Evolutionary conservation across 2,329 filamentous ascomycete species (phyloP), one percentile per base, ranked within the genome.

Genomic region (Apiospora aurea): DNA sequence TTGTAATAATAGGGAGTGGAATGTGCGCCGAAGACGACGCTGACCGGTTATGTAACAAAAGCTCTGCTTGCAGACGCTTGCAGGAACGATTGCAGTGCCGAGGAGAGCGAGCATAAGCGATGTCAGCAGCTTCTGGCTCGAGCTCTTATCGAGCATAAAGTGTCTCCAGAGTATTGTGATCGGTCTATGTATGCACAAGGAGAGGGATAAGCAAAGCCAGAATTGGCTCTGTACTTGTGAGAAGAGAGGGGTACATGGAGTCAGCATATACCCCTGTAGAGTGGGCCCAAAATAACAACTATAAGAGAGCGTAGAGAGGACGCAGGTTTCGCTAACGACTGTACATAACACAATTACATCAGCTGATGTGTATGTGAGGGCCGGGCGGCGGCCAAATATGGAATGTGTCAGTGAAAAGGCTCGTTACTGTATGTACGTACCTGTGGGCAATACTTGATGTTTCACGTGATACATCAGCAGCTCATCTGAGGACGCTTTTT

Each of bases 241-340:
- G 47, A 1, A 51, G 24, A n/a, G 21, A 8, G 21, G 47, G 47
- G 47, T 51, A 51, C 21, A 51, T 51, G 7, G 47, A 24, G 47
- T 51, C 7, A 51, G 21, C 21, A 24, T 0, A 0, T 51, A 51
- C 47, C 47, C 47, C 21, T 51, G 21, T n/a, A 24, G 4, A 16
- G 67, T 69, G 61, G 26, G n/a, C 2, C 11, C 26, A 61, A 21
- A 64, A 64, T 8, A 8, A 24, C 2, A 64, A 64, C 57, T 64
- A 64, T 18, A 64, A 64, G 57, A 64, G 57, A 64, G 57, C 34
- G 24, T 16, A 64, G 24, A 64, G 57, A 64, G 57, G 53, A 61
- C 53, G 53, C 4, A 61, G 24, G 29, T 61, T 61, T 61, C 53
- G 53, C 13, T 61, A 34, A 18, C 53, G 53, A 61, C 53, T 61